Conservation (phyloP, 2,329 filamentous ascomycete species). For the Penicillium sp. region DNA sequence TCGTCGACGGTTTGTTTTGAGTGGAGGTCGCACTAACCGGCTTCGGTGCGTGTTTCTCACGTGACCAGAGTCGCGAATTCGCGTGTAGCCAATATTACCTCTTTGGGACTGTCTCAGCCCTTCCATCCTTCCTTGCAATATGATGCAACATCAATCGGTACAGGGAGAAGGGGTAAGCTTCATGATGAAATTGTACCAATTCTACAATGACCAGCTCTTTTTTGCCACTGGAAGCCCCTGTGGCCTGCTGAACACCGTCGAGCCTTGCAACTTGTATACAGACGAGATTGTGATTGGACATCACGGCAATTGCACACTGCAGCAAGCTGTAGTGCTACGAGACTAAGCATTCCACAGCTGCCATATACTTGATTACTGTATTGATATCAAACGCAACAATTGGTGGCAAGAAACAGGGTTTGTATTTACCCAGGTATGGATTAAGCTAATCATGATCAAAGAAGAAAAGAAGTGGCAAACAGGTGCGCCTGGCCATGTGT, state of each 20-base stretch:
- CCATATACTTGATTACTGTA: not conserved
- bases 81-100: conserved; percentile 22
- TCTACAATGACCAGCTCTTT: no score
- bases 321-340: no score
- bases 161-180: not conserved
- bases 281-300: no score
- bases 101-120: conserved; percentile 10
- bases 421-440: conserved; percentile 14
- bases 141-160: not conserved
- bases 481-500: conserved; percentile 17
- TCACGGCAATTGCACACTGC: no score
- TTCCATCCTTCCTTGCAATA: not conserved
- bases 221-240: no score
- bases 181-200: not conserved
- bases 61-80: conserved; percentile 5
- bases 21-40: conserved; percentile 17
- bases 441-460: conserved; percentile 15
- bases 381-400: not conserved
- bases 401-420: not conserved
- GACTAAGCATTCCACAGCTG: no score
- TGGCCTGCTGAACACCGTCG: no score
- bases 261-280: no score
- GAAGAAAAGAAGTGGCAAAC: conserved; percentile 3
- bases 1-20: conserved; percentile 23
- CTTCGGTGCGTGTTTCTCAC: conserved; percentile 17